Percentiles rank a stretch among this genome's conserved stretches.
Evolutionary conservation across 345 rosid species (phyloP).

Genomic region (Arabidopsis suecica): DNA sequence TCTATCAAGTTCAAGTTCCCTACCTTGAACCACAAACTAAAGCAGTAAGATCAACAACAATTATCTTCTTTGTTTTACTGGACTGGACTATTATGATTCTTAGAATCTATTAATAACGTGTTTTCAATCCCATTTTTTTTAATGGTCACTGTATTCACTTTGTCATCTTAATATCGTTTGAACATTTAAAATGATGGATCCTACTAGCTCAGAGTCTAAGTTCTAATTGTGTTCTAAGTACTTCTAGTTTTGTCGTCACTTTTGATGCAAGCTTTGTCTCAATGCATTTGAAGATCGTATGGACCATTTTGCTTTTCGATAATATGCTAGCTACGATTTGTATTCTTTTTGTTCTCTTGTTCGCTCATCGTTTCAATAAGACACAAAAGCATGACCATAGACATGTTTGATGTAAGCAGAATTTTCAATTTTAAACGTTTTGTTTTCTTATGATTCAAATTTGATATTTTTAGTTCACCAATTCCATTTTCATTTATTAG

Average conservation of each 20-base stretch:
- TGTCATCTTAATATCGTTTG: not conserved
- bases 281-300: not conserved
- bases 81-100: not conserved
- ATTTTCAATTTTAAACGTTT: not conserved
- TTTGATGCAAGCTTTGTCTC: not conserved
- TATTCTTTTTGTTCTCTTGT: not conserved
- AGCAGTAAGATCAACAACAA: conserved; percentile 10
- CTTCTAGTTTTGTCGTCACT: conserved; percentile 1
- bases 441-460: not conserved
- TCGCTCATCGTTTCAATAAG: not conserved
- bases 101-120: not conserved
- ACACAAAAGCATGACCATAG: not conserved
- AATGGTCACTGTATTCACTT: not conserved
- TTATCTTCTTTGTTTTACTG: not conserved
- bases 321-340: not conserved
- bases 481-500: not conserved
- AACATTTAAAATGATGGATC: not conserved
- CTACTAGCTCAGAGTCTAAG: not conserved
- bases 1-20: conserved; percentile 52
- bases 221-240: not conserved
- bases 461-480: not conserved
- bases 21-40: conserved; percentile 21
- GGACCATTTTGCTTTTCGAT: not conserved
- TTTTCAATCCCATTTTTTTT: not conserved
- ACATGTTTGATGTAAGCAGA: not conserved